A percentile compares a stretch with the other conserved stretches of the same genome.
phyloP scores from a whole-genome alignment of 345 rosid genomes.

The Gossypium mustelinum region DNA sequence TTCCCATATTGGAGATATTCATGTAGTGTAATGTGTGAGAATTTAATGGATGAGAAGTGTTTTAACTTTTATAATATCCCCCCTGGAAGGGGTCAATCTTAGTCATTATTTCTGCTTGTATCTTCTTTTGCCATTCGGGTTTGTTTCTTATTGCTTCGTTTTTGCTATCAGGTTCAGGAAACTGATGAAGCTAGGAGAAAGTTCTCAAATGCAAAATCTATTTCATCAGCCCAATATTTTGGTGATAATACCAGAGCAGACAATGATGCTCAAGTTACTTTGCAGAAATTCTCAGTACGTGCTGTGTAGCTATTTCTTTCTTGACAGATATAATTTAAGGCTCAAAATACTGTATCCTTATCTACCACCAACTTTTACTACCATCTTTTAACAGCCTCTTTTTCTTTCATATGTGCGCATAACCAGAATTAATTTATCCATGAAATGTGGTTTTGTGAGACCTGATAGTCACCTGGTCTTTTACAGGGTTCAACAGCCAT shows the following conservation, averaged over 20 bases:
- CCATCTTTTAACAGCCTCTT: neutral
- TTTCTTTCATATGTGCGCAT: neutral
- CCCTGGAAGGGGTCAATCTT: neutral
- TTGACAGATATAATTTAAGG: neutral
- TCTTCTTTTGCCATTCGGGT: neutral
- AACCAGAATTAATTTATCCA: neutral
- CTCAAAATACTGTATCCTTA: neutral
- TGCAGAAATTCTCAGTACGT: slow-evolving; percentile 88
- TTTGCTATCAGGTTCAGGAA: slow-evolving; percentile 63
- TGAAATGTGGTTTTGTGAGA: neutral
- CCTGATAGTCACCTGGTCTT: neutral
- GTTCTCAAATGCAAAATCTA: slow-evolving; percentile 92
- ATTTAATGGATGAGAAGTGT: neutral
- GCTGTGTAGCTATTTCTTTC: slow-evolving; percentile 10
- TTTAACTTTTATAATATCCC: neutral
- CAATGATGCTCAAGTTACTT: slow-evolving; percentile 64
- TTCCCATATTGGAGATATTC: neutral
- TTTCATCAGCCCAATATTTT: slow-evolving; percentile 92
- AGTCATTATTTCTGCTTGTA: neutral
- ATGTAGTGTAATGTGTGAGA: neutral
- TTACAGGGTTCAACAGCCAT: slow-evolving; percentile 83
- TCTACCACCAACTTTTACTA: neutral
- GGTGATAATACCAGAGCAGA: slow-evolving; percentile 66
- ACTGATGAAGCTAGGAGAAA: slow-evolving; percentile 96
- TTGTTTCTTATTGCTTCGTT: slow-evolving; percentile 16